Evolutionary conservation across 805 yeast species (phyloP), one percentile per base, ranked within the genome.

Genomic region (Kregervanrija pseudodelftensis): DNA sequence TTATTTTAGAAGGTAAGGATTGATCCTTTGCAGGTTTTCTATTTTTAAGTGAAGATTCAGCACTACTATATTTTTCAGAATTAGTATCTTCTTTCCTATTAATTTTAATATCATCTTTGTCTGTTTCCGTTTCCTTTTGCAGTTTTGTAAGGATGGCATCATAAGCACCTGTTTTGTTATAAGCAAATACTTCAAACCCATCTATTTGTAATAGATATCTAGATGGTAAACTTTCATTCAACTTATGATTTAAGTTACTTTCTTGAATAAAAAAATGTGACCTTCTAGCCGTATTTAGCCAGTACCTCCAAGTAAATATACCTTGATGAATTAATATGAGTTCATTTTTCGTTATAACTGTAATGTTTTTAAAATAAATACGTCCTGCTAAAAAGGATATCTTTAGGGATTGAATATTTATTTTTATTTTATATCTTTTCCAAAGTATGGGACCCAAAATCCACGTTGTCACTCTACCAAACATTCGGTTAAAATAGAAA

Each of bases 271-370:
- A 55, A 41, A 68, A 63, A 33, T 64, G 66, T 2, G 76, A 61
- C 16, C 66, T 51, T 43, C 79, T 60, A 11, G 73, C 68, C 31
- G 64, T 52, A 4, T 68, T 65, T 42, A 87, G 67, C 98, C 98
- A 93, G 61, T 88, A 91, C 48, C 95, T 65, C 98, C 98, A 93
- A 0, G 95, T 85, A 28, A 91, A 58, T 53, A 79, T 77, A 1
- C 91, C 84, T 48, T 82, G 80, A 28, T 85, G 72, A 1, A 85
- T 70, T 9, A 87, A 76, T 1, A 87, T 57, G 2, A 95, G 79
- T 49, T 79, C 79, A 63, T 90, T 83, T 40, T 78, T 70, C n/a
- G 88, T 84, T 5, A 85, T 76, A 11, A 86, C 69, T 3, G 85
- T 76, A 14, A 90, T 58, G 60, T 89, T 87, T 52, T 82, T 84